phyloP scores from a whole-genome alignment of 805 yeast species.

The Kazachstania bromeliacearum region DNA sequence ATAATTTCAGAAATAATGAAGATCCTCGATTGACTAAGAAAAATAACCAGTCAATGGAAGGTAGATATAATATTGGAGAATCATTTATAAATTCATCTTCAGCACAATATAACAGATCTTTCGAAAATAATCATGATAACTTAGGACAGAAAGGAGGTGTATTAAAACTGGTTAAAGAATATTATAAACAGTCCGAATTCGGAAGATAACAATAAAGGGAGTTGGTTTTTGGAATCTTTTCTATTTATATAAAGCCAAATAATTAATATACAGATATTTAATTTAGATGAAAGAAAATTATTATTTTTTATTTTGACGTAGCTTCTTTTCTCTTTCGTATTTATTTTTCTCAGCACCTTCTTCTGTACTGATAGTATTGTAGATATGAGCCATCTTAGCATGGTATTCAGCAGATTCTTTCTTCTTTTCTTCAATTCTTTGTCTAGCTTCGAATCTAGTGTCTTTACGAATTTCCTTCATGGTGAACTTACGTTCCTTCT shows the following conservation, averaged over 20 bases:
- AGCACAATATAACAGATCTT: neutral
- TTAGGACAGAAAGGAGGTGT: conserved; percentile 37
- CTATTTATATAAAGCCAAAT: no score
- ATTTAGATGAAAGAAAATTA: no score
- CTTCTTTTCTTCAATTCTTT: conserved; percentile 72
- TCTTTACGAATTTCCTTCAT: conserved; percentile 88
- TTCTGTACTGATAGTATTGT: conserved; percentile 79
- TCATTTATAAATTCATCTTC: conserved; percentile 8
- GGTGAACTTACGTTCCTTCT: conserved; percentile 84
- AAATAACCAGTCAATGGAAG: no score
- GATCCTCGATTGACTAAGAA: no score
- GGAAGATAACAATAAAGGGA: no score
- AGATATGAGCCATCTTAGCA: conserved; percentile 77
- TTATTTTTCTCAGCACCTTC: conserved; percentile 93
- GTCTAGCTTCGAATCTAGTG: conserved; percentile 76
- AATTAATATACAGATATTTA: neutral
- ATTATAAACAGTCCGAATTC: conserved; percentile 43
- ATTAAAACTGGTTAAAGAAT: conserved; percentile 72
- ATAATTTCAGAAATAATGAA: no score
- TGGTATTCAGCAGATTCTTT: conserved; percentile 71
- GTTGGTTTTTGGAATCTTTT: no score
- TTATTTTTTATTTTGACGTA: conserved; percentile 41
- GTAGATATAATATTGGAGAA: conserved; percentile 4
- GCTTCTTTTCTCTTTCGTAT: conserved; percentile 77
- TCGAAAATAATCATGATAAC: neutral